Base-by-base conservation (phyloP, 805 yeast species). In the Priceomyces fermenticarens region DNA sequence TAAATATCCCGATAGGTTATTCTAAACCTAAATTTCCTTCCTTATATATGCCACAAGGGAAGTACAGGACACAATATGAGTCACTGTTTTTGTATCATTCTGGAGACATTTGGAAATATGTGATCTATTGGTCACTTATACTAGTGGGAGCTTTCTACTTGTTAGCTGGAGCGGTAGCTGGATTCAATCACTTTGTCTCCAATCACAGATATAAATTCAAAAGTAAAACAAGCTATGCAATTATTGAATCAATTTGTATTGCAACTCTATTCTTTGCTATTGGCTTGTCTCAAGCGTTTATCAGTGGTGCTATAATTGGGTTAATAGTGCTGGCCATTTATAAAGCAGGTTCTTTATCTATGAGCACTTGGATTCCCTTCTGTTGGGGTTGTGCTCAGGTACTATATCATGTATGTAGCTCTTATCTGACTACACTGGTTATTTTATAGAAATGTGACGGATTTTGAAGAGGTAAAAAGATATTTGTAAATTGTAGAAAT, bases 321-420 rank as follows among this genome's bases (percentile, higher is more conserved):
- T 67, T 89, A 10, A 57, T 93, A 47, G 55, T 86, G 12, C 83
- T 83, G 28, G 85, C 88, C 1, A 75, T 89, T 6, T 90, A 90
- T 63, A 70, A 75, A 40, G 81, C 95, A 0, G 96, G 96, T 0
- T 72, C 84, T 16, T 80, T 91, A 52, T 77, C 85, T 15, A 87
- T 93, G 95, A 83, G 95, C 10, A 87, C 97, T 0, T 91, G 99
- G 99, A 80, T 91, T 6, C 98, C 99, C 0, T 74, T 91, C 49
- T 76, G 85, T 41, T 87, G 90, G 80, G 95, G 81, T 0, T 61
- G 85, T 2, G 75, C 85, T 3, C 81, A 80, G 50, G 72, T 86
- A 4, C 55, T 88, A 32, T 85, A 77, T 59, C 79, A 85, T 55
- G 72, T 88, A 28, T 69, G 83, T 27, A 75, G 82, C 7, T 75